phyloP scores from a whole-genome alignment of 805 yeast genomes.

The Zygosaccharomyces bisporus region DNA sequence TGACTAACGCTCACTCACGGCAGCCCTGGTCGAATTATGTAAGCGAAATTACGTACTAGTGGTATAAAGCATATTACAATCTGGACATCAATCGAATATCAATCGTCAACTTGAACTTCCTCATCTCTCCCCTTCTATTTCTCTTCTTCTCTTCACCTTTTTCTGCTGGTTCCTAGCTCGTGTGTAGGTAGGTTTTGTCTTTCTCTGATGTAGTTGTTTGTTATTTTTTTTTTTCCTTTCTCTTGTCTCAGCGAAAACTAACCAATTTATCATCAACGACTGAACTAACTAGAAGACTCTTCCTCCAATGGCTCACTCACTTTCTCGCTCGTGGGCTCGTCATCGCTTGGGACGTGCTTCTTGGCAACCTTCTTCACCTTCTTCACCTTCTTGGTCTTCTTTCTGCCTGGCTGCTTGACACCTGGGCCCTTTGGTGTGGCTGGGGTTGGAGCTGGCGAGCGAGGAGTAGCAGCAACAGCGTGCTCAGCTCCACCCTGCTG shows the following conservation, averaged over 20 bases:
- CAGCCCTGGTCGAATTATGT: background rate
- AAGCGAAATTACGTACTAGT: constrained; percentile 1
- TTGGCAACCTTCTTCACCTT: constrained; percentile 6
- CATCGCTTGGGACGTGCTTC: background rate
- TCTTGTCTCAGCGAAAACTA: background rate
- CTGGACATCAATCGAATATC: constrained; percentile 1
- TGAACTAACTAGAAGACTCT: background rate
- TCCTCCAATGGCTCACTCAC: constrained; percentile 1
- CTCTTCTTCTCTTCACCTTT: background rate
- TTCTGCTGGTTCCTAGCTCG: background rate
- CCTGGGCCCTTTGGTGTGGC: constrained; percentile 3
- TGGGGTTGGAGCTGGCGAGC: constrained; percentile 19
- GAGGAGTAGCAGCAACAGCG: constrained; percentile 10
- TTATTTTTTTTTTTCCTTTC: background rate
- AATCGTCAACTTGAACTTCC: background rate
- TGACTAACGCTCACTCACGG: constrained; percentile 1
- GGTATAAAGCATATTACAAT: constrained; percentile 1
- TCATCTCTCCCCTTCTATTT: background rate
- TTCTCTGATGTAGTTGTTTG: too few species aligned
- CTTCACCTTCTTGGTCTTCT: constrained; percentile 10
- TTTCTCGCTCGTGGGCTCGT: background rate
- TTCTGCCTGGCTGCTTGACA: constrained; percentile 6
- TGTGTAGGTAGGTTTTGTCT: too few species aligned
- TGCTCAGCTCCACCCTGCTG: constrained; percentile 8
- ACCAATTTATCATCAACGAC: background rate